phyloP scores from a whole-genome alignment of 495 filamentous ascomycete species.

The Monascus purpureus region DNA sequence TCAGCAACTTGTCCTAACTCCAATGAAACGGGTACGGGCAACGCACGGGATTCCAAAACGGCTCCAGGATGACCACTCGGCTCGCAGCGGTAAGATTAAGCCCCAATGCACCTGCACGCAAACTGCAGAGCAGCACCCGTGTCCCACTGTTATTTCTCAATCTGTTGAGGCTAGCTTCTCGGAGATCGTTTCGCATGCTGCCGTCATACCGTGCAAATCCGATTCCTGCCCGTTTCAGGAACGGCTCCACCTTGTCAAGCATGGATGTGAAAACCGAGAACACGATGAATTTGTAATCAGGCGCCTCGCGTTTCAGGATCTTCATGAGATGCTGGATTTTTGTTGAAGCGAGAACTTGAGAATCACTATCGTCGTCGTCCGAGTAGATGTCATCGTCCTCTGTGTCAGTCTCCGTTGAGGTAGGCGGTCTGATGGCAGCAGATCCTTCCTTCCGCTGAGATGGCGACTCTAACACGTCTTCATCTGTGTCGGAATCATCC shows the following conservation, averaged over 20 bases:
- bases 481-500: conserved; percentile 44
- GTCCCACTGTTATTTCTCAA: conserved; percentile 58
- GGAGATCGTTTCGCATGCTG: conserved; percentile 83
- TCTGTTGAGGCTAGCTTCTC: conserved; percentile 68
- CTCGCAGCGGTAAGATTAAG: conserved; percentile 90
- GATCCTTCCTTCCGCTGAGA: conserved; percentile 11
- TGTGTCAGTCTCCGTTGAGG: conserved; percentile 8
- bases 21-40: conserved; percentile 1
- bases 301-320: conserved; percentile 65
- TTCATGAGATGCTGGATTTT: conserved; percentile 78
- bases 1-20: conserved; percentile 10
- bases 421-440: conserved; percentile 5
- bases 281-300: conserved; percentile 84
- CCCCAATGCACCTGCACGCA: conserved; percentile 85
- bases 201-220: conserved; percentile 85
- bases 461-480: conserved; percentile 27
- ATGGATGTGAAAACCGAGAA: conserved; percentile 97
- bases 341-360: conserved; percentile 55
- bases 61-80: conserved; percentile 87
- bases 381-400: conserved; percentile 27
- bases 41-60: conserved; percentile 92
- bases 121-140: conserved; percentile 75
- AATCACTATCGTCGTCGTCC: conserved; percentile 30
- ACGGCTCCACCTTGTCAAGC: conserved; percentile 93
- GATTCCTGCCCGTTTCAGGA: conserved; percentile 58